Evolutionary conservation across 352 stramenopile species (phyloP), one percentile per base, ranked within the genome.

Genomic region (Phytophthora sojae): DNA sequence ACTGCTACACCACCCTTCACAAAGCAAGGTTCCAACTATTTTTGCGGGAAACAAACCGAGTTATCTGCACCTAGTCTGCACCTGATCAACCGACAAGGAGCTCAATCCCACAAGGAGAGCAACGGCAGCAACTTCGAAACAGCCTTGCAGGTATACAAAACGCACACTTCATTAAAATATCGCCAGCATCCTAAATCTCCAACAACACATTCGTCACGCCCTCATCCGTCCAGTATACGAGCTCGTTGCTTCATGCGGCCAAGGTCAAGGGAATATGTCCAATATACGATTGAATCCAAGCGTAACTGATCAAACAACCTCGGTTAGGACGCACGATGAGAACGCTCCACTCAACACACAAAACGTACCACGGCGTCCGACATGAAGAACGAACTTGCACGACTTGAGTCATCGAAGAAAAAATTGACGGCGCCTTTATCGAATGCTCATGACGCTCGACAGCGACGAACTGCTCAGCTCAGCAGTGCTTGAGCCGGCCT

Each of bases 361-460:
- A 4, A 49, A 53, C 53, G 42, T 49, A 49, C 42, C 42, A 49
- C 23, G 6, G 8, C 17, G 15, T 23, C 17, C 23, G 62, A 49
- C 54, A 67, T 37, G 9, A 70, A 70, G 57, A 23, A 23, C 32
- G 58, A 62, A 50, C 32, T 55, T 26, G 62, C 53, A 37, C 55
- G 57, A 63, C 52, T 29, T 44, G 50, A 39, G 37, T 52, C 47
- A 64, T 61, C 44, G 37, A 57, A 61, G 42, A 50, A 51, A 7
- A 25, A 51, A 44, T 57, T 55, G 19, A 30, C 14, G 54, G 7
- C 53, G 35, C 23, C 57, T 89, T 91, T 21, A 94, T 79, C 86
- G 82, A 66, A 94, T 94, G 69, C 85, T 93, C 86, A 94, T 92
- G 44, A 93, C 86, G 54, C 76, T 91, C 66, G 86, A 93, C 17